Conservation (phyloP, 2,329 filamentous ascomycete genomes). For the Penicillium sp. region DNA sequence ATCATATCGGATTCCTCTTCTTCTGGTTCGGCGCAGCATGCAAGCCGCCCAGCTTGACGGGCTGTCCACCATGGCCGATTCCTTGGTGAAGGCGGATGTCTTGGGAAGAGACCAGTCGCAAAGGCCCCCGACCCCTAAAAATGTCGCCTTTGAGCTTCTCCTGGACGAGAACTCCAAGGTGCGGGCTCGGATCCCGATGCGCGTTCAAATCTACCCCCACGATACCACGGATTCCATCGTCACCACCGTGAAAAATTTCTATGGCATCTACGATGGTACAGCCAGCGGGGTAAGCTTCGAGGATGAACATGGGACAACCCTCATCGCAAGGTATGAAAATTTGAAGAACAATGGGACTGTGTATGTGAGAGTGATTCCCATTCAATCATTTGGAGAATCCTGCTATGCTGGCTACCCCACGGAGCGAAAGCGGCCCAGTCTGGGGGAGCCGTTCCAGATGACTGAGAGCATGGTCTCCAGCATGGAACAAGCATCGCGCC, state of each 20-base stretch:
- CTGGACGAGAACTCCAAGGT: conserved; percentile 53
- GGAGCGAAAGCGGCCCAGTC: conserved; percentile 52
- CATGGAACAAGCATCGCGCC: conserved; percentile 57
- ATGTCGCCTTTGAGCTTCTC: conserved; percentile 59
- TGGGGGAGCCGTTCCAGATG: conserved; percentile 61
- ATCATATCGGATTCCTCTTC: conserved; percentile 14
- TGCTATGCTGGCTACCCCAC: conserved; percentile 46
- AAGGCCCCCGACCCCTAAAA: conserved; percentile 46
- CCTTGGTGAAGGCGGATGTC: conserved; percentile 22
- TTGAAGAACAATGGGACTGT: conserved; percentile 88
- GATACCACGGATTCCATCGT: conserved; percentile 97
- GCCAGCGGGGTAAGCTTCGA: conserved; percentile 90
- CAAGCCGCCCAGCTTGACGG: conserved; percentile 32
- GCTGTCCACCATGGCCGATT: conserved; percentile 30
- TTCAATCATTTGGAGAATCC: conserved; percentile 47
- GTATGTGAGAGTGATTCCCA: conserved; percentile 74
- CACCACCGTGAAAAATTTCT: conserved; percentile 98
- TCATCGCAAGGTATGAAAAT: conserved; percentile 96
- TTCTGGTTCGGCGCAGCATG: conserved; percentile 29
- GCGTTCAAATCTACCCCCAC: conserved; percentile 82
- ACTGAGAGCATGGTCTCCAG: conserved; percentile 47
- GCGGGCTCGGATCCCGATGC: conserved; percentile 58
- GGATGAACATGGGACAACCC: conserved; percentile 77
- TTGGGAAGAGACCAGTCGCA: conserved; percentile 33
- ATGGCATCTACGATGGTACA: conserved; percentile 80